A percentile compares a stretch with the other conserved stretches of the same genome.
Conservation (phyloP, 2,329 filamentous ascomycete species). For the Fusarium coicis region DNA sequence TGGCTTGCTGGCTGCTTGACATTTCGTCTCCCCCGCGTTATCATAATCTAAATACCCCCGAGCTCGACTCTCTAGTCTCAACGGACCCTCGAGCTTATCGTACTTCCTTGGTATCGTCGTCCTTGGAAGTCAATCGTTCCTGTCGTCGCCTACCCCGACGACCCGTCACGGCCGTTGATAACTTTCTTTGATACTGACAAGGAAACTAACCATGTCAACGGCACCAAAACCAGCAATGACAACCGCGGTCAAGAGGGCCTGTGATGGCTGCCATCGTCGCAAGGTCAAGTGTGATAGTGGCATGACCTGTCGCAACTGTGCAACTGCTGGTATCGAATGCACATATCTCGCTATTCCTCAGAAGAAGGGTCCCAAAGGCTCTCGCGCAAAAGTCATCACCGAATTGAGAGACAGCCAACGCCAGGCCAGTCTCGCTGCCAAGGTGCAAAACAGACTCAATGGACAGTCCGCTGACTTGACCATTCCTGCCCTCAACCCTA, state of each 20-base stretch:
- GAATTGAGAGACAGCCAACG: constrained; percentile 76
- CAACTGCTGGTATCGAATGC: constrained; percentile 72
- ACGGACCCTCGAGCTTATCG: constrained; percentile 5
- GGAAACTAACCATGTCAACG: neutral
- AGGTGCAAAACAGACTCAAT: constrained; percentile 69
- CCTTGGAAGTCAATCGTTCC: constrained; percentile 25
- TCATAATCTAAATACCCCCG: constrained; percentile 13
- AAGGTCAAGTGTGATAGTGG: constrained; percentile 80
- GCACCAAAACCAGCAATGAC: constrained; percentile 46
- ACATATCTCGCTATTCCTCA: constrained; percentile 80
- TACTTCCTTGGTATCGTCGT: neutral
- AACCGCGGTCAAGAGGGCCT: constrained; percentile 70
- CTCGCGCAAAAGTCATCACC: constrained; percentile 79
- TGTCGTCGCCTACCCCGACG: constrained; percentile 15
- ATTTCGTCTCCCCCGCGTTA: constrained; percentile 21
- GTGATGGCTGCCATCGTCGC: constrained; percentile 78
- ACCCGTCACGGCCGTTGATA: constrained; percentile 5
- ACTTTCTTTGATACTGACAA: constrained; percentile 5
- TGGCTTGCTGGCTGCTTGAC: constrained; percentile 24
- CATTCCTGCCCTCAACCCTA: constrained; percentile 62
- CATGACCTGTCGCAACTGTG: constrained; percentile 78
- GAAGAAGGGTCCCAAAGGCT: constrained; percentile 81
- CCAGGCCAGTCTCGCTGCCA: constrained; percentile 71
- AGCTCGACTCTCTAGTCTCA: constrained; percentile 8
- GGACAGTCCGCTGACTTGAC: constrained; percentile 58